These are phyloP conservation scores for Arthromyces matolae DNA, from an alignment of 768 basidiomycete genomes.

Conservation along the genomic window DNA sequence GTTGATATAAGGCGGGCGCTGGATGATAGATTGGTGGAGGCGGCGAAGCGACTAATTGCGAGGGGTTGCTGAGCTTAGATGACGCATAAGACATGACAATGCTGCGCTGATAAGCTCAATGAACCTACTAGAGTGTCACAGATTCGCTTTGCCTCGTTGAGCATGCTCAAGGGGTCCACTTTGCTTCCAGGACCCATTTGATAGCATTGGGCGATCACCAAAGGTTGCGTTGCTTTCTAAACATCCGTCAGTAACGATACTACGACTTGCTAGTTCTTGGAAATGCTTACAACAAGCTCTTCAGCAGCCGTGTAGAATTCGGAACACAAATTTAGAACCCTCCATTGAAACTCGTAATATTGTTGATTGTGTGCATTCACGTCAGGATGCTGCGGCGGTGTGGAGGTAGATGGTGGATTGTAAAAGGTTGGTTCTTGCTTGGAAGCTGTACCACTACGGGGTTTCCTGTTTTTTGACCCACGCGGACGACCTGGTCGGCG, in stretches of 20 bases:
- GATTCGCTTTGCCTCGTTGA: slow-evolving; percentile 71
- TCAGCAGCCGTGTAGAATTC: slow-evolving; percentile 86
- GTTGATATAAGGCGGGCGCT: slow-evolving; percentile 41
- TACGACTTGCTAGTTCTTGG: slow-evolving; percentile 5
- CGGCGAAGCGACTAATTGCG: slow-evolving; percentile 61
- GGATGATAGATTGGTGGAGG: slow-evolving; percentile 56
- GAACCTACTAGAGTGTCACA: slow-evolving; percentile 69
- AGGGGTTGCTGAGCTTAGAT: slow-evolving; percentile 67
- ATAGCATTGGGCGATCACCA: slow-evolving; percentile 79
- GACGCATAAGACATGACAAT: slow-evolving; percentile 2
- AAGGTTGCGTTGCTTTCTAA: slow-evolving; percentile 58
- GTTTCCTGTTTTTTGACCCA: slow-evolving; percentile 72
- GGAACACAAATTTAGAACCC: slow-evolving; percentile 74
- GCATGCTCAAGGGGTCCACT: slow-evolving; percentile 70
- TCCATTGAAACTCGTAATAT: slow-evolving; percentile 87
- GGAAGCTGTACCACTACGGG: slow-evolving; percentile 30
- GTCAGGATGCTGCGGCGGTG: slow-evolving; percentile 41
- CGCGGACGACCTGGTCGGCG: slow-evolving; percentile 76
- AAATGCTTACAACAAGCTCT: slow-evolving; percentile 67
- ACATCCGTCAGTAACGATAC: slow-evolving; percentile 13
- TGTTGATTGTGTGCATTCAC: slow-evolving; percentile 67
- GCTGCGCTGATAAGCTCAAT: background rate
- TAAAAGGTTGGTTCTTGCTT: slow-evolving; percentile 42
- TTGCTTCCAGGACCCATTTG: slow-evolving; percentile 66
- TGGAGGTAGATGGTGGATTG: slow-evolving; percentile 27